Base-by-base conservation (phyloP, 768 basidiomycete genomes). In the Hirschioporus abietinus region DNA sequence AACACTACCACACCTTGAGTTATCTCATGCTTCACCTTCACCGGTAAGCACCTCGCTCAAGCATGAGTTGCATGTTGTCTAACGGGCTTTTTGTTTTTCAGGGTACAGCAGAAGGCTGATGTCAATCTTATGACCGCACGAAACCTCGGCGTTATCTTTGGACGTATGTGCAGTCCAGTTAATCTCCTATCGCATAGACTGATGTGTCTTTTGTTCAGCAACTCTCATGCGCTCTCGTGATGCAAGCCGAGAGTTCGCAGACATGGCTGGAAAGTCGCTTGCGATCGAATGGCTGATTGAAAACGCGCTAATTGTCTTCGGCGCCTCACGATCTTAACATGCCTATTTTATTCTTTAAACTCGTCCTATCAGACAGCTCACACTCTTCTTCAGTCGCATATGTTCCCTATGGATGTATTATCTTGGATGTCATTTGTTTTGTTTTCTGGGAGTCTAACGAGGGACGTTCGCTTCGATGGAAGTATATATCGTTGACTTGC, bases 111-210 rank as follows among this genome's bases (percentile, higher is more conserved):
- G 66, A 83, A 82, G 35, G 84, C 84, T 65, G 86, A 89, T 58
- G 81, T 79, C 62, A 99, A 99, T 77, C 82, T 95, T 64, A 99
- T 99, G 97, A 93, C 88, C 63, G 90, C 94, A 1, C 85, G 95
- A 69, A 99, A 99, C 73, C 79, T 99, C 24, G 97, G 97, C 7
- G 95, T 99, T 34, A 96, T 99, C 58, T 98, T 99, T 77, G 97
- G 97, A 71, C 97, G 96, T 99, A 76, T 78, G 96, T 88, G 17
- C 27, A 42, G 35, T 34, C 68, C 60, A 26, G 23, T 23, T 64
- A 42, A 35, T 27, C 7, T 58, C 60, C 8, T 57, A 58, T 35
- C 8, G 9, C 20, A 15, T 8, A 63, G 25, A 12, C 59, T 66
- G 26, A 70, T 67, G 61, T 35, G 12, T 60, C n/a, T 71, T 7